Evolutionary conservation across 1,139 yeast species (phyloP).

Genomic region (Hyphopichia burtonii): DNA sequence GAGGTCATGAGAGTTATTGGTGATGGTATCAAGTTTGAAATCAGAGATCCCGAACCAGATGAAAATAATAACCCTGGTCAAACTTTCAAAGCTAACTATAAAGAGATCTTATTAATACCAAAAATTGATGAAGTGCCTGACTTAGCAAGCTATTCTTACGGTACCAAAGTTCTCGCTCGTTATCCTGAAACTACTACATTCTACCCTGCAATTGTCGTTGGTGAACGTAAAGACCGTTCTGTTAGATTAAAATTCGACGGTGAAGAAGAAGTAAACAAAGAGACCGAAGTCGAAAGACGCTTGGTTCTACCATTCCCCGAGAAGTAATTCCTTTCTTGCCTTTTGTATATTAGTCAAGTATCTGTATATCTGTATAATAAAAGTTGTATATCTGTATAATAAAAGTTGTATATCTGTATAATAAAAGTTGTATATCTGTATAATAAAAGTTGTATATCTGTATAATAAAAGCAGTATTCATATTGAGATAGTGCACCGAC

Average conservation of each 20-base stretch:
- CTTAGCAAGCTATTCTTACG: constrained; percentile 64
- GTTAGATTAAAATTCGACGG: constrained; percentile 90
- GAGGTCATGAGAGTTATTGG: constrained; percentile 74
- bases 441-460: too few species aligned
- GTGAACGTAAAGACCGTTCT: constrained; percentile 70
- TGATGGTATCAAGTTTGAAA: constrained; percentile 80
- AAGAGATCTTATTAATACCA: constrained; percentile 72
- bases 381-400: too few species aligned
- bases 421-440: too few species aligned
- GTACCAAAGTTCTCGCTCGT: constrained; percentile 83
- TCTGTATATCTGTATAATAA: too few species aligned
- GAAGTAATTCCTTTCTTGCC: constrained; percentile 13
- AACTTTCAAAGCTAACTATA: constrained; percentile 75
- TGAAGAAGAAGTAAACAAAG: constrained; percentile 94
- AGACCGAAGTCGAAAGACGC: constrained; percentile 86
- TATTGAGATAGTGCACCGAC: not conserved
- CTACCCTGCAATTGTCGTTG: constrained; percentile 89
- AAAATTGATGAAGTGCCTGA: constrained; percentile 32
- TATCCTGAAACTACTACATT: constrained; percentile 98
- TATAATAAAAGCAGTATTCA: too few species aligned
- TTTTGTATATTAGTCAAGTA: not conserved
- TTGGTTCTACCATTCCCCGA: constrained; percentile 77
- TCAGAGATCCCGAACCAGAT: constrained; percentile 96
- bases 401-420: too few species aligned
- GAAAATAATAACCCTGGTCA: constrained; percentile 90